phyloP scores from a whole-genome alignment of 2,329 filamentous ascomycete species.

The Trichoderma citrinoviride region DNA sequence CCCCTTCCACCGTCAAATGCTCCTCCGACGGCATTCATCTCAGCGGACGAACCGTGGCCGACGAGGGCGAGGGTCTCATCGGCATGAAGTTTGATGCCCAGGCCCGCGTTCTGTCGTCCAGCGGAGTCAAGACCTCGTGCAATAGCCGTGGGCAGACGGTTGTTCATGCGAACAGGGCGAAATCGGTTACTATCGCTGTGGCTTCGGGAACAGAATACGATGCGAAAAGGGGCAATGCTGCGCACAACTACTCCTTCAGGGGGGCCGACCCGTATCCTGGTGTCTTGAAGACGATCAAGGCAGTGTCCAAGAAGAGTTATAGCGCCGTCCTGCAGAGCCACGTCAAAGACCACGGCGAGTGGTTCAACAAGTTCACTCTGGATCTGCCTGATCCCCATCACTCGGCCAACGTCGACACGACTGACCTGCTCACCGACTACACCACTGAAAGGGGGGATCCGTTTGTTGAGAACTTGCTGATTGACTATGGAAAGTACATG shows the following conservation, averaged over 20 bases:
- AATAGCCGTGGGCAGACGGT: slow-evolving; percentile 8
- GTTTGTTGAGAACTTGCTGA: slow-evolving; percentile 51
- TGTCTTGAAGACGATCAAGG: slow-evolving; percentile 36
- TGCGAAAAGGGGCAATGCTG: slow-evolving; percentile 45
- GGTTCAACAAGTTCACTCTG: slow-evolving; percentile 42
- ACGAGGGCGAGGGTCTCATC: slow-evolving; percentile 18
- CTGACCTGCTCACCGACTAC: slow-evolving; percentile 20
- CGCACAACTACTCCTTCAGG: slow-evolving; percentile 45
- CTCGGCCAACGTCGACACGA: slow-evolving; percentile 42
- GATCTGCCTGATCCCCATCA: slow-evolving; percentile 44
- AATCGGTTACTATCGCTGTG: slow-evolving; percentile 3
- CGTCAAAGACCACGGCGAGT: slow-evolving; percentile 40
- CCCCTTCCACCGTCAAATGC: slow-evolving; percentile 6
- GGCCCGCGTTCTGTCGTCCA: not conserved
- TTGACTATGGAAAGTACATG: slow-evolving; percentile 53
- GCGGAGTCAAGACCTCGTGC: not conserved
- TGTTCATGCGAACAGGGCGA: not conserved
- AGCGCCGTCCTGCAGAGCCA: slow-evolving; percentile 37
- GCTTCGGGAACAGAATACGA: slow-evolving; percentile 49
- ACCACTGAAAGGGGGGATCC: slow-evolving; percentile 42
- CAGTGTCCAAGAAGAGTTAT: slow-evolving; percentile 34
- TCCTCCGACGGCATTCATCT: slow-evolving; percentile 12
- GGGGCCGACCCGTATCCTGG: slow-evolving; percentile 43
- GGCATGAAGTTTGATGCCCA: slow-evolving; percentile 23
- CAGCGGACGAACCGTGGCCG: slow-evolving; percentile 17